These are phyloP conservation scores for Picea mariana DNA, from an alignment of 83 land plant genomes.

Conservation along the genomic window DNA sequence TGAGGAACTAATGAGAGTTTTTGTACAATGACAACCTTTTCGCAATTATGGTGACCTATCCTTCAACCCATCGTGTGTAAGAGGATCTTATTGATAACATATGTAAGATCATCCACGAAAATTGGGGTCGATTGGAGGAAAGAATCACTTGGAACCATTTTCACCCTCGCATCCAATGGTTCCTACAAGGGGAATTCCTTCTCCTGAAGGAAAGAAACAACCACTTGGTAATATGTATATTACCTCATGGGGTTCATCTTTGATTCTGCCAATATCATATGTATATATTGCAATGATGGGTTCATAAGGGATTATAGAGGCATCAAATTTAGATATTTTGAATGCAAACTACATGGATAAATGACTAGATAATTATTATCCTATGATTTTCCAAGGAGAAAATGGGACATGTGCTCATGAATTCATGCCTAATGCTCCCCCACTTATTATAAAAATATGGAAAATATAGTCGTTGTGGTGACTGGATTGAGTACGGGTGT, in stretches of 20 bases:
- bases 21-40: slow-evolving; percentile 89
- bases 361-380: slow-evolving; percentile 94
- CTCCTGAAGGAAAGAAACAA: slow-evolving; percentile 57
- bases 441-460: not conserved
- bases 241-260: slow-evolving; percentile 99
- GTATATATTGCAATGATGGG: slow-evolving; percentile 99
- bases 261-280: slow-evolving; percentile 97
- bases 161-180: slow-evolving; percentile 99
- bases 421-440: slow-evolving; percentile 42
- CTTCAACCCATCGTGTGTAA: slow-evolving; percentile 99
- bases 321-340: slow-evolving; percentile 92
- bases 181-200: slow-evolving; percentile 90
- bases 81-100: slow-evolving; percentile 99
- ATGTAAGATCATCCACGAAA: slow-evolving; percentile 93
- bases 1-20: slow-evolving; percentile 84
- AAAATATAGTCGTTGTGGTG: slow-evolving; percentile 29
- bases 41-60: slow-evolving; percentile 99
- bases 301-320: slow-evolving; percentile 88
- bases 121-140: slow-evolving; percentile 99
- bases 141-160: slow-evolving; percentile 97
- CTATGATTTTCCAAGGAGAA: slow-evolving; percentile 94
- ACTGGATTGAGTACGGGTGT: slow-evolving; percentile 33
- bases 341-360: slow-evolving; percentile 99
- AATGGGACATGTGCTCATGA: slow-evolving; percentile 99
- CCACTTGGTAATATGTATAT: slow-evolving; percentile 95